These are phyloP conservation scores for Saccharomyces hybrid DNA, from an alignment of 1,139 yeast species.

Conservation along the genomic window DNA sequence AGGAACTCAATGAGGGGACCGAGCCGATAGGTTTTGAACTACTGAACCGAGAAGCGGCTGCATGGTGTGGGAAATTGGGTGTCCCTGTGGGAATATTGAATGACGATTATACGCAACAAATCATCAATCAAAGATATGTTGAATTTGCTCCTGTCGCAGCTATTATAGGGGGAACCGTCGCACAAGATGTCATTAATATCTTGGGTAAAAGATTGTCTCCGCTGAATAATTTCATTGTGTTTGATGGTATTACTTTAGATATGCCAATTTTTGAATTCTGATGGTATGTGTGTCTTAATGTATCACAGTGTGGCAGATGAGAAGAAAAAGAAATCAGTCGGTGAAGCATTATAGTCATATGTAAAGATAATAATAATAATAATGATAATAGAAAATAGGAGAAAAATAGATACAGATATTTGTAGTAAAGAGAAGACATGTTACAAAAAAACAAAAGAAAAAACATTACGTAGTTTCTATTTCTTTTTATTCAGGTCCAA, in stretches of 20 bases:
- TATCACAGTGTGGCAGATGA: too few species aligned
- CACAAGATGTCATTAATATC: constrained; percentile 85
- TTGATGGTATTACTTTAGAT: constrained; percentile 63
- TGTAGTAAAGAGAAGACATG: too few species aligned
- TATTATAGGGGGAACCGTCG: constrained; percentile 78
- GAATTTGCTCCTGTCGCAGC: constrained; percentile 87
- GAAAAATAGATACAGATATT: too few species aligned
- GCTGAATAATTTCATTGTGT: constrained; percentile 67
- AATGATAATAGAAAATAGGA: too few species aligned
- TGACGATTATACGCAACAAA: constrained; percentile 34
- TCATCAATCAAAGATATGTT: constrained; percentile 48
- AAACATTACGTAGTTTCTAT: too few species aligned
- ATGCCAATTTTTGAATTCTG: constrained; percentile 62
- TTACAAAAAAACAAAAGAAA: too few species aligned
- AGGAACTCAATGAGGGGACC: too few species aligned
- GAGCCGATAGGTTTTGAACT: constrained; percentile 17
- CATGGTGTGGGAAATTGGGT: constrained; percentile 37
- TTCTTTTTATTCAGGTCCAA: too few species aligned
- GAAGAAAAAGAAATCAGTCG: too few species aligned
- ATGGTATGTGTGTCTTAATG: not conserved
- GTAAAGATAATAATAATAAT: too few species aligned
- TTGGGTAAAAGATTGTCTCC: constrained; percentile 75
- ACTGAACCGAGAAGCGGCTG: constrained; percentile 28
- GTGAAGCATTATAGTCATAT: too few species aligned
- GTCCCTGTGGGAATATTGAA: too few species aligned